Evolutionary conservation across 495 filamentous ascomycete genomes (phyloP), one percentile per base, ranked within the genome.

Genomic region (Usnea hakonensis): DNA sequence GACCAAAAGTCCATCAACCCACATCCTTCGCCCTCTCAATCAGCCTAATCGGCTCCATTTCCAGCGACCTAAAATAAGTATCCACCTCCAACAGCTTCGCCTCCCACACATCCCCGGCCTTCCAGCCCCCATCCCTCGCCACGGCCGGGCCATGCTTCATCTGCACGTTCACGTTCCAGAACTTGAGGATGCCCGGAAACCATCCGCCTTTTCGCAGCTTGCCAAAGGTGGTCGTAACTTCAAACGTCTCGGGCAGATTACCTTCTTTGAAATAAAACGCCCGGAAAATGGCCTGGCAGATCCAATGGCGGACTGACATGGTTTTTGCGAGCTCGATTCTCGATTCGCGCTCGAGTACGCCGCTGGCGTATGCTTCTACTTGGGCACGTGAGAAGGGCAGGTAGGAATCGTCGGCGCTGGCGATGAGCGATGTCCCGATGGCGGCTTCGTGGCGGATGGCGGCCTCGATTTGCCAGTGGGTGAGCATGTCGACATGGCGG

Each of bases 391-490:
- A 77, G 73, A 91, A 95, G 6, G 89, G 88, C 17, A 94, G 79
- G 66, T 77, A 79, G 26, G 65, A 62, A 17, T 75, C 67, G n/a
- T 68, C 56, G 3, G 58, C 69, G 37, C 65, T 71, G 30, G 76
- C 80, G 41, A 82, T 69, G 40, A 90, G 78, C 28, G 73, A 78
- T 6, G 74, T 67, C 16, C 83, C 83, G 9, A 77, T 76, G 37
- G 76, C 73, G 23, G 79, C 74, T 75, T 94, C 91, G 69, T 88
- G 82, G 10, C 85, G 79, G 43, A 97, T 70, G 0, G 87, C 87
- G 0, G 90, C 85, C 72, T 95, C 87, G 65, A 98, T 91, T 68
- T 97, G 93, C 81, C 90, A 97, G 72, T 96, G 91, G 1, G 83
- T 78, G n/a, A 97, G 75, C 64, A 97, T 73, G 71, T 98, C 94